Conservation (phyloP, 2,329 filamentous ascomycete genomes). For the Colletotrichum neosansevieriae region DNA sequence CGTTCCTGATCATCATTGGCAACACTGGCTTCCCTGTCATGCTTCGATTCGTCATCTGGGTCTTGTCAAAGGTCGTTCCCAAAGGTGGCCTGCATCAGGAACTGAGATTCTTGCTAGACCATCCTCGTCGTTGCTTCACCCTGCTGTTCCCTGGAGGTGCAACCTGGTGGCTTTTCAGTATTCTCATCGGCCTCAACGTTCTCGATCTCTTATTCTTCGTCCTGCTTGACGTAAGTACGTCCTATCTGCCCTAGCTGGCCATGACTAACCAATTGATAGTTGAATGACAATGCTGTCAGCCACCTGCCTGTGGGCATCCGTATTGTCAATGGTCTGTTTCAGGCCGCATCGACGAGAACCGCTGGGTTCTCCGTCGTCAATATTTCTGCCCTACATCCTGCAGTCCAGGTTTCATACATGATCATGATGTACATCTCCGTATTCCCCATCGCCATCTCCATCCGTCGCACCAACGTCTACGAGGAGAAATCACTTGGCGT, state of each 20-base stretch:
- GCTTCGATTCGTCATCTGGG: slow-evolving; percentile 93
- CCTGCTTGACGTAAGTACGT: slow-evolving; percentile 80
- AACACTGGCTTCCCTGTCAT: slow-evolving; percentile 97
- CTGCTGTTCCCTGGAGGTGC: slow-evolving; percentile 89
- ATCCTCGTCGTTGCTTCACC: slow-evolving; percentile 96
- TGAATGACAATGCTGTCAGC: slow-evolving; percentile 78
- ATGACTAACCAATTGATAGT: slow-evolving; percentile 56
- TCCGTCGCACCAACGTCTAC: slow-evolving; percentile 95
- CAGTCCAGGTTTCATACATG: slow-evolving; percentile 92
- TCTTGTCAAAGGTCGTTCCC: slow-evolving; percentile 75
- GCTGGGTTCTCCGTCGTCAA: slow-evolving; percentile 90
- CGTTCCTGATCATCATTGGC: slow-evolving; percentile 91
- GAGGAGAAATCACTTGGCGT: slow-evolving; percentile 89
- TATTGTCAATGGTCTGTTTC: slow-evolving; percentile 89
- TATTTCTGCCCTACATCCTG: slow-evolving; percentile 83
- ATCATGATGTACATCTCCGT: slow-evolving; percentile 99
- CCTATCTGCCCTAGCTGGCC: slow-evolving; percentile 5
- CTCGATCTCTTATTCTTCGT: slow-evolving; percentile 93
- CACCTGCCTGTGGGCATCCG: slow-evolving; percentile 78
- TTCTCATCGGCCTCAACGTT: slow-evolving; percentile 84
- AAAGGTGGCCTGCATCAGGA: slow-evolving; percentile 87
- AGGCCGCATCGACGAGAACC: slow-evolving; percentile 89
- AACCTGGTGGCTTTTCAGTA: slow-evolving; percentile 95
- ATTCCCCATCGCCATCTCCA: slow-evolving; percentile 94
- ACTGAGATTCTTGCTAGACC: slow-evolving; percentile 89